Evolutionary conservation across 2,329 filamentous ascomycete species (phyloP), one percentile per base, ranked within the genome.

Genomic region (Ophiosphaerella korrae): DNA sequence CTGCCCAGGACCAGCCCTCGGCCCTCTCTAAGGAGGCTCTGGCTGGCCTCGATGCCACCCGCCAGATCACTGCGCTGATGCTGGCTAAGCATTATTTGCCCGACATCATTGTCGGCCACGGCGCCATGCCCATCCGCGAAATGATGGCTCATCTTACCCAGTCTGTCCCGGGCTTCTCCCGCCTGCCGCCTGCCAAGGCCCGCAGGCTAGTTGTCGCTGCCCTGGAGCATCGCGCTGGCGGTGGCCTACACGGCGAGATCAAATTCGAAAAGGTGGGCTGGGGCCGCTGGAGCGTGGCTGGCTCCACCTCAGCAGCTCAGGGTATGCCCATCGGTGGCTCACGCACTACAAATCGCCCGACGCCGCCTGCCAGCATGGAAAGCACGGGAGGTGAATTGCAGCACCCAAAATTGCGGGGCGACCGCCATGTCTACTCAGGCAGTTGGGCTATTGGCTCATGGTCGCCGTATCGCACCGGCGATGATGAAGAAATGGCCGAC

Each of bases 261-360:
- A 82, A 88, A 69, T 97, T 96, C 70, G 89, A 95, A 74, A 97
- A 97, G 80, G 91, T 97, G 52, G 93, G 93, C 68, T 97, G 93
- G 93, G 94, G 94, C 52, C 86, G 92, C 60, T 99, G 93, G 93
- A 89, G 95, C 74, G 94, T 71, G 14, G 67, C 64, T n/a, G 64
- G 61, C 39, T 64, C 68, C 9, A 49, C 52, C 26, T 53, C 92
- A 55, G 86, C 86, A 70, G 82, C 85, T 34, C 64, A 57, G 26
- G 64, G 67, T 16, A 46, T 72, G 55, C 70, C 63, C 68, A 78
- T 72, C 68, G 74, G 62, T 65, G 71, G 60, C 70, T 60, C 63
- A 44, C 67, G 56, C 52, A 37, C 52, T 45, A 55, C 55, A 42
- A 63, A 63, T 40, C 66, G 66, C n/a, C 55, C 60, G 35, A 82